Evolutionary conservation across 768 basidiomycete genomes (phyloP), one percentile per base, ranked within the genome.

Genomic region (Psilocybe cubensis): DNA sequence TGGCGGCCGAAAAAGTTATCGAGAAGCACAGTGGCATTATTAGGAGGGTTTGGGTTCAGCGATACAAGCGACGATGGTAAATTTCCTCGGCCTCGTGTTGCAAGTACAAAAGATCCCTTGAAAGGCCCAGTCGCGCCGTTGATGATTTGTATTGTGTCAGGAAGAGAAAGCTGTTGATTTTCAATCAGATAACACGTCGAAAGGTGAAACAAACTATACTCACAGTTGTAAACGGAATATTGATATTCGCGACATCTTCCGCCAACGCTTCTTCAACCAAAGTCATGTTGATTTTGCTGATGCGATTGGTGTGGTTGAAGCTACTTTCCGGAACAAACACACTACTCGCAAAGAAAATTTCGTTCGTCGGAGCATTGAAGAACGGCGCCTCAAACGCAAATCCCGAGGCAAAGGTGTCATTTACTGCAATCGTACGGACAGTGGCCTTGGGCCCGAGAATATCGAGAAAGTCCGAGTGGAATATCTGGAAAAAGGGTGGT

Each of bases 361-460:
- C 83, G 62, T 91, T 82, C 17, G 84, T 86, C 17, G 76, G 78
- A 4, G 84, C 71, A 27, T 83, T 73, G 70, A 84, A 90, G 2
- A 91, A 76, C 0, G 88, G 88, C 1, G 88, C 91, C 69, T 92
- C 91, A 64, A 92, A 89, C 20, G 89, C 89, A 59, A 91, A 84
- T 21, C 61, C 61, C 1, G 57, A 59, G 1, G 85, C 86, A 66
- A 86, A 86, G 1, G 78, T 82, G 3, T 79, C 76, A 56, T 84
- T 83, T 8, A 79, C 76, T 1, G 84, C 83, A 41, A 94, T 81
- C 51, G 80, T 70, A 1, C 79, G 77, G 43, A 92, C 79, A 0
- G 79, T 79, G 6, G 89, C 83, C 21, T 74, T 70, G 8, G 68
- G 58, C 0, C 89, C 90, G 0, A 90, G 78, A 49, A 91, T 72